Percentiles rank a stretch among this genome's conserved stretches.
phyloP scores from a whole-genome alignment of 2,329 filamentous ascomycete species.

The Amylocarpus encephaloides region DNA sequence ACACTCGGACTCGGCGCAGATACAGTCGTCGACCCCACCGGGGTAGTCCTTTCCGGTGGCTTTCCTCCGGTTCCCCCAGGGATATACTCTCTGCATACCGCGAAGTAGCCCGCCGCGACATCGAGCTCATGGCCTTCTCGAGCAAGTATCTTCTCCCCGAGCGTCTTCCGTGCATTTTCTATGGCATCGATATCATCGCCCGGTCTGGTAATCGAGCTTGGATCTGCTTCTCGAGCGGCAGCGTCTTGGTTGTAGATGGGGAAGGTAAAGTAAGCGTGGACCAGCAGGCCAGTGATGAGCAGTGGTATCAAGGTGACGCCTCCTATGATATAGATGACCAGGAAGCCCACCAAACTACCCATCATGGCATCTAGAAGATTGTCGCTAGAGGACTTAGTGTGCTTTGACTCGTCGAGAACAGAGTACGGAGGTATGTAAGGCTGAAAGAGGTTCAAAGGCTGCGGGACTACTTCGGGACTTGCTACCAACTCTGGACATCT shows the following conservation, averaged over 20 bases:
- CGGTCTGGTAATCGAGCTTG: constrained; percentile 45
- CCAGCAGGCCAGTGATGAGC: constrained; percentile 51
- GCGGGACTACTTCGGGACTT: no score
- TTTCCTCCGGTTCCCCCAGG: constrained; percentile 89
- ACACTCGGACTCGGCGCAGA: constrained; percentile 83
- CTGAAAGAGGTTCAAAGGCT: no score
- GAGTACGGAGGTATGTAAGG: no score
- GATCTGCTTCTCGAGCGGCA: constrained; percentile 29
- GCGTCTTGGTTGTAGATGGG: constrained; percentile 45
- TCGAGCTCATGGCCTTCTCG: constrained; percentile 58
- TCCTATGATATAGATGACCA: constrained; percentile 75
- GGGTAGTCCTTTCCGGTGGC: constrained; percentile 79
- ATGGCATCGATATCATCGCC: constrained; percentile 61
- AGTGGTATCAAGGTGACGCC: constrained; percentile 84
- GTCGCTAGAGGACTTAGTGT: no score
- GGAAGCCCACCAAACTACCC: constrained; percentile 40
- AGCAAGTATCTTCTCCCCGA: constrained; percentile 55
- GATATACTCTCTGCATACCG: constrained; percentile 88
- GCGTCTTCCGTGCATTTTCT: constrained; percentile 51
- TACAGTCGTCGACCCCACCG: constrained; percentile 67
- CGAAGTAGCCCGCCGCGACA: constrained; percentile 85
- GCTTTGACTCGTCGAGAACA: no score
- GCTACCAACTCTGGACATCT: no score
- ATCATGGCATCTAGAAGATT: constrained; percentile 17
- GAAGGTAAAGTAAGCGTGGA: constrained; percentile 63